Evolutionary conservation across 179 eudicot species (phyloP).

Genomic region (Heliamphora pulchella): DNA sequence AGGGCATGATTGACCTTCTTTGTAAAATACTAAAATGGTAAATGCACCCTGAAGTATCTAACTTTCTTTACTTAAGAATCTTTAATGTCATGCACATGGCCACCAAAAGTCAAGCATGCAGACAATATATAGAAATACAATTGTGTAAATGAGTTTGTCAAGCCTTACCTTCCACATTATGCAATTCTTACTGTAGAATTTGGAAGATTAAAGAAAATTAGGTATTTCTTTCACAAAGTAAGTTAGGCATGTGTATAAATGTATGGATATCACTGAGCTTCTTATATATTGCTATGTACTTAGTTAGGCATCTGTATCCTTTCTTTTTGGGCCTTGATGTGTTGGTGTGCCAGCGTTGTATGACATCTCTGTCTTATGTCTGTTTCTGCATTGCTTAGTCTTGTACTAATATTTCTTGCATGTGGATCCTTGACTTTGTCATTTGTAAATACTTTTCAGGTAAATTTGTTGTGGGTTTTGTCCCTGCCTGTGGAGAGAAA

Average conservation of each 20-base stretch:
- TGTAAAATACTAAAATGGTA: background rate
- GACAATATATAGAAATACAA: background rate
- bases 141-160: background rate
- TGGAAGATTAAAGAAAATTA: background rate
- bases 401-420: background rate
- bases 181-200: background rate
- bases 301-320: background rate
- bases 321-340: background rate
- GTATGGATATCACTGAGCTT: background rate
- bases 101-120: background rate
- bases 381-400: background rate
- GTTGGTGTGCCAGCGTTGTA: background rate
- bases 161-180: background rate
- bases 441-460: constrained; percentile 38
- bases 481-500: constrained; percentile 79
- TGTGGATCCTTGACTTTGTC: background rate
- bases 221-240: background rate
- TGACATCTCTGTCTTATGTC: background rate
- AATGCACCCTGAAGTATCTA: background rate
- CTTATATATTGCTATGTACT: background rate
- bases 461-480: constrained; percentile 68
- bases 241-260: background rate
- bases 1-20: constrained; percentile 9
- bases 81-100: background rate
- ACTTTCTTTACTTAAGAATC: background rate